Evolutionary conservation across 2,329 filamentous ascomycete species (phyloP).

Genomic region (Colletotrichum eleusines): DNA sequence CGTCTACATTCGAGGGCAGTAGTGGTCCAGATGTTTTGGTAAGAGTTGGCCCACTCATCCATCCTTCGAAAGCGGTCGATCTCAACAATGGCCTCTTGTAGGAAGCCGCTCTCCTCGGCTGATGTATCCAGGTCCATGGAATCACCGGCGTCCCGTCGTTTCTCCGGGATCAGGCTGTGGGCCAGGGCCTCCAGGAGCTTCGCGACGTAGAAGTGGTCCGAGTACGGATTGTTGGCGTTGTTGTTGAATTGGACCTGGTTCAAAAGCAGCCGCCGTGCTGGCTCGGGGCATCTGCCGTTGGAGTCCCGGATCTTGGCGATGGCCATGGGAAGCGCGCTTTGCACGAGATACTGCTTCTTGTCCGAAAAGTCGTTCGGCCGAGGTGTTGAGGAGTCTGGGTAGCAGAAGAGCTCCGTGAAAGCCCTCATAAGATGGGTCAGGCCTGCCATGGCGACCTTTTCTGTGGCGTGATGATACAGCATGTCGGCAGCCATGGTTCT

Average conservation of each 20-base stretch:
- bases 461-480: conserved; percentile 79
- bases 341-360: conserved; percentile 85
- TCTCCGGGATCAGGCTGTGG: conserved; percentile 66
- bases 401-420: conserved; percentile 90
- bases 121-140: conserved; percentile 53
- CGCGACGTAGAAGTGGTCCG: conserved; percentile 90
- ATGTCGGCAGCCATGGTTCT: conserved; percentile 85
- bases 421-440: conserved; percentile 86
- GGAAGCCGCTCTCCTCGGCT: conserved; percentile 60
- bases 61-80: conserved; percentile 76
- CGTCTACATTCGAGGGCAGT: conserved; percentile 72
- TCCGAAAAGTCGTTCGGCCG: conserved; percentile 92
- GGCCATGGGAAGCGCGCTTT: conserved; percentile 84
- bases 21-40: conserved; percentile 75
- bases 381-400: conserved; percentile 81
- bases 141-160: conserved; percentile 52
- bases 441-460: conserved; percentile 80
- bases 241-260: conserved; percentile 95
- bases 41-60: conserved; percentile 77
- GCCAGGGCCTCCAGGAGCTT: conserved; percentile 76
- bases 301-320: conserved; percentile 82
- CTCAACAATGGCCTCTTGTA: conserved; percentile 68
- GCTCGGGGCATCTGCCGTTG: conserved; percentile 80
- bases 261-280: conserved; percentile 85
- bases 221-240: conserved; percentile 89